Evolutionary conservation across 495 filamentous ascomycete species (phyloP).

Genomic region (Lasiosphaeria miniovina): DNA sequence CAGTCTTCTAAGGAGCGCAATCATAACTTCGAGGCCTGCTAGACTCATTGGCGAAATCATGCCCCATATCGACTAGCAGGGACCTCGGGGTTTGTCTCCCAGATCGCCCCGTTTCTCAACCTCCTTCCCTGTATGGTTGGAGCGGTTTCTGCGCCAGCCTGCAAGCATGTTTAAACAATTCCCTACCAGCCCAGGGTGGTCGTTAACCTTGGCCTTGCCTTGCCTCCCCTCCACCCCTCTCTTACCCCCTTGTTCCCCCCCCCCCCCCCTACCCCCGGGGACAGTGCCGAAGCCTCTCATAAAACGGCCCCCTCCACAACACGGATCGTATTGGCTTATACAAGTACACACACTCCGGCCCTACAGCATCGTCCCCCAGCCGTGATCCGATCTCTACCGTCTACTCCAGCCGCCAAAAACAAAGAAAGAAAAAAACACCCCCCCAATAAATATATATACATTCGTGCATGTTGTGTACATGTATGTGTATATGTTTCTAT

Average conservation of each 20-base stretch:
- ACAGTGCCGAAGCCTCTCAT: slow-evolving; percentile 50
- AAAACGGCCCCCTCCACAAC: slow-evolving; percentile 46
- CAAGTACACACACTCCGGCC: slow-evolving; percentile 44
- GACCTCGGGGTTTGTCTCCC: slow-evolving; percentile 30
- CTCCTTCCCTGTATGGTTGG: slow-evolving; percentile 56
- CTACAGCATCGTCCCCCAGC: slow-evolving; percentile 41
- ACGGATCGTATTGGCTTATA: slow-evolving; percentile 44
- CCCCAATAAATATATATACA: too few species aligned
- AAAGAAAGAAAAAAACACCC: neutral
- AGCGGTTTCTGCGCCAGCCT: slow-evolving; percentile 43
- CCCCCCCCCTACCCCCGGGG: slow-evolving; percentile 19
- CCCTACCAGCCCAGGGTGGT: slow-evolving; percentile 22
- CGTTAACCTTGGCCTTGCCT: slow-evolving; percentile 40
- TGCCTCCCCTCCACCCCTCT: neutral
- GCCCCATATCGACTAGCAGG: slow-evolving; percentile 34
- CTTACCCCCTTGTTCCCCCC: slow-evolving; percentile 33
- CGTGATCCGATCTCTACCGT: slow-evolving; percentile 38
- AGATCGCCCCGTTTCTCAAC: slow-evolving; percentile 48
- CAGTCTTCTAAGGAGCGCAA: slow-evolving; percentile 18
- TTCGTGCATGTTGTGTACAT: too few species aligned
- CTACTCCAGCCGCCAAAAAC: slow-evolving; percentile 14
- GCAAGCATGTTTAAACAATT: slow-evolving; percentile 39
- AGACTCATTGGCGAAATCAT: slow-evolving; percentile 20
- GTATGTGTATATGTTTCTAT: too few species aligned
- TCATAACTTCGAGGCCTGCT: slow-evolving; percentile 11